These are phyloP conservation scores for Elsinoe fawcettii DNA, from an alignment of 2,329 filamentous ascomycete species.

Conservation along the genomic window DNA sequence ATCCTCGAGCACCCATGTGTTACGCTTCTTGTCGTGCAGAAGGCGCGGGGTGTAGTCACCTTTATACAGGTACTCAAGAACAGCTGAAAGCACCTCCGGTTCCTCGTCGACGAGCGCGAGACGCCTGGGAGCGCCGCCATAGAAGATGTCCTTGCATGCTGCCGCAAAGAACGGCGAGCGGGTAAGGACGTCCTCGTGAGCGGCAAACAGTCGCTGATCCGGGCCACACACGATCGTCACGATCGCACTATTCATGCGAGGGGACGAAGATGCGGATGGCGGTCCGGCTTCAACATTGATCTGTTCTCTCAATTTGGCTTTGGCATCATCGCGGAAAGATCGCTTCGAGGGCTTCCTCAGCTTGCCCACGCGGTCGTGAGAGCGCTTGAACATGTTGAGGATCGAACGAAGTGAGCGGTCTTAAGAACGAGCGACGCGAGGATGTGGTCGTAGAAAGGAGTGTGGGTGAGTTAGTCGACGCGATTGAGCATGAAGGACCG, in stretches of 20 bases:
- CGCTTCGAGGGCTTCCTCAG: slow-evolving; percentile 70
- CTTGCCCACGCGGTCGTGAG: slow-evolving; percentile 88
- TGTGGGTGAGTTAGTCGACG: slow-evolving; percentile 18
- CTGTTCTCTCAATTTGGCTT: slow-evolving; percentile 82
- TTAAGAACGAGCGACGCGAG: slow-evolving; percentile 32
- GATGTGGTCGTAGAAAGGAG: slow-evolving; percentile 3
- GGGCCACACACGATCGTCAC: slow-evolving; percentile 76
- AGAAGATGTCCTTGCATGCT: slow-evolving; percentile 58
- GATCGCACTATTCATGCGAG: slow-evolving; percentile 60
- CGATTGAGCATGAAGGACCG: slow-evolving; percentile 14
- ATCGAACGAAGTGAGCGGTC: slow-evolving; percentile 35
- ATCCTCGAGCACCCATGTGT: slow-evolving; percentile 86
- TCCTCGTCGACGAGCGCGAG: slow-evolving; percentile 71
- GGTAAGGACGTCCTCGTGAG: slow-evolving; percentile 84
- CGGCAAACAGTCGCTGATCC: slow-evolving; percentile 85
- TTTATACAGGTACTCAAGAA: slow-evolving; percentile 97
- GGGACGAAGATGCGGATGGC: slow-evolving; percentile 30
- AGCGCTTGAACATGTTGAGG: slow-evolving; percentile 81
- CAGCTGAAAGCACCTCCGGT: slow-evolving; percentile 84
- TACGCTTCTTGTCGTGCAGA: slow-evolving; percentile 74
- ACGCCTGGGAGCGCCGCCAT: slow-evolving; percentile 63
- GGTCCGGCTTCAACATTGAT: slow-evolving; percentile 53
- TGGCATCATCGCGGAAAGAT: slow-evolving; percentile 67
- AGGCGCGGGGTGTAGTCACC: slow-evolving; percentile 90
- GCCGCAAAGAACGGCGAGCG: slow-evolving; percentile 71